Evolutionary conservation across 805 yeast genomes (phyloP).

Genomic region (Monosporozyma servazzii): DNA sequence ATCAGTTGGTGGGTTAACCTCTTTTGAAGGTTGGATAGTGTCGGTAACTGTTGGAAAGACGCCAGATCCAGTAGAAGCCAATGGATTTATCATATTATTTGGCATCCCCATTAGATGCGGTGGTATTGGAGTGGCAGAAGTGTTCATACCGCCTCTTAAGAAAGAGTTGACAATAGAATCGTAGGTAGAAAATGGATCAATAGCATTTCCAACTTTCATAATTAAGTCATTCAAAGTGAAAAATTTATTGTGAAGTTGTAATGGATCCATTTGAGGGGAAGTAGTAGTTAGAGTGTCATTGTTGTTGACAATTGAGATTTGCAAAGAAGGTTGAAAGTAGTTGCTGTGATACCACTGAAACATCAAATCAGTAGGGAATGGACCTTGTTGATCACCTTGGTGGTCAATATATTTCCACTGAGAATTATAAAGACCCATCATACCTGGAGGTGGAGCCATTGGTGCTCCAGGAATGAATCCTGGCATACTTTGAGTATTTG

Average conservation of each 20-base stretch:
- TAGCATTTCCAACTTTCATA: conserved; percentile 16
- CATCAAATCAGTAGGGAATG: conserved; percentile 68
- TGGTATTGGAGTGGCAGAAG: background rate
- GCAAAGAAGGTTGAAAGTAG: conserved; percentile 49
- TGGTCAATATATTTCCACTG: conserved; percentile 74
- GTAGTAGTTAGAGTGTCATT: background rate
- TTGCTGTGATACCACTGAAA: conserved; percentile 66
- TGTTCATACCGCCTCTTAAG: background rate
- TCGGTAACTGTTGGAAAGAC: background rate
- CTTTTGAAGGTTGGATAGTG: background rate
- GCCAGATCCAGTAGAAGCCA: background rate
- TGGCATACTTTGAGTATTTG: background rate
- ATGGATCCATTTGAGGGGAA: conserved; percentile 1
- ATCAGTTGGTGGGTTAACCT: background rate
- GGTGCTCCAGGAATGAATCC: background rate
- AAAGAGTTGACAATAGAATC: conserved; percentile 9
- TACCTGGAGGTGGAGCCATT: conserved; percentile 13
- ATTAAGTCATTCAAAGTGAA: conserved; percentile 21
- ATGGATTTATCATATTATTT: background rate
- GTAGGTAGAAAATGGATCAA: conserved; percentile 21
- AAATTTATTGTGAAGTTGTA: conserved; percentile 16
- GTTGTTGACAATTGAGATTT: conserved; percentile 39
- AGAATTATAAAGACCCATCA: conserved; percentile 20
- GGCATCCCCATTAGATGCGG: background rate
- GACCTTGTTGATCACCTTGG: conserved; percentile 70